A percentile compares a stretch with the other conserved stretches of the same genome.
Conservation (phyloP, 495 filamentous ascomycete species). For the Penicillium argentinense region DNA sequence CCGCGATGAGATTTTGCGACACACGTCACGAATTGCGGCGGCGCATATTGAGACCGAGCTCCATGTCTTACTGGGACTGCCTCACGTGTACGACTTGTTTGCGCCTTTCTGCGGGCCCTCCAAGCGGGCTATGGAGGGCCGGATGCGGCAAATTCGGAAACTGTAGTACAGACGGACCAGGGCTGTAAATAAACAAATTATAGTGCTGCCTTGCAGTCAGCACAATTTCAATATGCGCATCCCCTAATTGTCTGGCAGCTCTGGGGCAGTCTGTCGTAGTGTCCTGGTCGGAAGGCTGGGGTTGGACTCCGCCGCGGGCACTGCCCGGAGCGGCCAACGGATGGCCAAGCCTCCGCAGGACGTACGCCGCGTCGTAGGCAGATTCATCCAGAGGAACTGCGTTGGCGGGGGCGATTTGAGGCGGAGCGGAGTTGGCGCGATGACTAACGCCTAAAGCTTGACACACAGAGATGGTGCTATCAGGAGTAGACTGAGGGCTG, state of each 20-base stretch:
- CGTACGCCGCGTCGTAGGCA: conserved; percentile 6
- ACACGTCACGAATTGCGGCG: conserved; percentile 13
- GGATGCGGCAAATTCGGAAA: conserved; percentile 1
- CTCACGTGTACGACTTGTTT: conserved; percentile 29
- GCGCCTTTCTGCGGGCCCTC: conserved; percentile 11
- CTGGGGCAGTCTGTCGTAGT: background rate
- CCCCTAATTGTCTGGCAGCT: background rate
- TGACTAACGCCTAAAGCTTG: background rate
- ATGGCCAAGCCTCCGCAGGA: conserved; percentile 1
- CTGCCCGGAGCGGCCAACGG: background rate
- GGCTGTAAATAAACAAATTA: conserved; percentile 1
- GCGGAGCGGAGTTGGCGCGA: background rate
- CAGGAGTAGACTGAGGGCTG: too few species aligned
- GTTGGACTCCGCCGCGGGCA: conserved; percentile 1
- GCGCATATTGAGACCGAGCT: conserved; percentile 25
- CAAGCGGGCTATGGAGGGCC: conserved; percentile 8
- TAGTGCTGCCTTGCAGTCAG: conserved; percentile 1
- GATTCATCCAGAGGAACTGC: conserved; percentile 2
- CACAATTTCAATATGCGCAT: background rate
- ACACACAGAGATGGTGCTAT: background rate
- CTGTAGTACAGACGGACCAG: background rate
- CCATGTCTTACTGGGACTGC: conserved; percentile 25
- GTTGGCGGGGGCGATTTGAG: background rate
- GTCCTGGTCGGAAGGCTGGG: background rate
- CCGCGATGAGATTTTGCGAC: conserved; percentile 19